Conservation (phyloP, 768 basidiomycete genomes). For the Hemileccinum impolitum region DNA sequence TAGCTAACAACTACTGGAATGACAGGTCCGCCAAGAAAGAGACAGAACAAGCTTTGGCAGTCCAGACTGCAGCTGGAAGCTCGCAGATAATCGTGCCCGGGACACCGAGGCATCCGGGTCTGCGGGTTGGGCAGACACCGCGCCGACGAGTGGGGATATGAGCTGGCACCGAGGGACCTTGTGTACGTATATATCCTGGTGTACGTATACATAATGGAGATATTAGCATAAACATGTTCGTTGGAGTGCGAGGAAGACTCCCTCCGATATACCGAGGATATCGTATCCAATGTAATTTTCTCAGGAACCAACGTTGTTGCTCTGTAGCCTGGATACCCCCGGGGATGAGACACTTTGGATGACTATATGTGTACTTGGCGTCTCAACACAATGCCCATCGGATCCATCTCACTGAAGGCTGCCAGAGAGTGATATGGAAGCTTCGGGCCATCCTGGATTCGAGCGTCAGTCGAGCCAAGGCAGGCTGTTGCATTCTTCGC, state of each 20-base stretch:
- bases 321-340: slow-evolving; percentile 6
- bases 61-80: slow-evolving; percentile 51
- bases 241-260: too few species aligned
- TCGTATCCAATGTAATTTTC: slow-evolving; percentile 3
- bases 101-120: slow-evolving; percentile 70
- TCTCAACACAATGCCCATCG: slow-evolving; percentile 13
- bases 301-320: slow-evolving; percentile 8
- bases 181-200: too few species aligned
- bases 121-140: slow-evolving; percentile 74
- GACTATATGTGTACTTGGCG: neutral
- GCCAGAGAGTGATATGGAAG: slow-evolving; percentile 20
- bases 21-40: slow-evolving; percentile 59
- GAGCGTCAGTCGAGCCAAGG: slow-evolving; percentile 22
- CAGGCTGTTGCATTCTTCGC: slow-evolving; percentile 44
- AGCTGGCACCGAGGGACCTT: neutral
- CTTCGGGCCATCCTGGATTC: slow-evolving; percentile 7
- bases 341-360: slow-evolving; percentile 1
- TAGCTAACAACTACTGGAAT: slow-evolving; percentile 4
- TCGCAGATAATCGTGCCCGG: slow-evolving; percentile 76
- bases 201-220: too few species aligned
- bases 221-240: too few species aligned
- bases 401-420: neutral
- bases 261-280: neutral
- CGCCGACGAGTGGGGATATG: slow-evolving; percentile 67
- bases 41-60: slow-evolving; percentile 55